Evolutionary conservation across 2,329 filamentous ascomycete species (phyloP).

Genomic region (Aspergillus jensenii): DNA sequence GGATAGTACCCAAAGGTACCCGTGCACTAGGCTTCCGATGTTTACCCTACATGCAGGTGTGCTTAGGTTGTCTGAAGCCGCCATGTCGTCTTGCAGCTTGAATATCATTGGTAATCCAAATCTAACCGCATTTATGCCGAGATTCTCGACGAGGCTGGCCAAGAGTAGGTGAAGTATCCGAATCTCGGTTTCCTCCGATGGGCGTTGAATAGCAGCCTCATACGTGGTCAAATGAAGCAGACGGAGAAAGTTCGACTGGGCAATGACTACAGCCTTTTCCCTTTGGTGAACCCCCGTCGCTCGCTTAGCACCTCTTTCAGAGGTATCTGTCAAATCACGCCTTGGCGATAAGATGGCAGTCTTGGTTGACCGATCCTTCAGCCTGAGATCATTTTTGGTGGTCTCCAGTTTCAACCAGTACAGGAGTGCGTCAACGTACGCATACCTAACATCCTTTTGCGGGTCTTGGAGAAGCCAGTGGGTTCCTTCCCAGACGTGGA

Average conservation of each 20-base stretch:
- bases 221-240: constrained; percentile 86
- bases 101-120: constrained; percentile 86
- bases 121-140: constrained; percentile 79
- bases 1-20: constrained; percentile 79
- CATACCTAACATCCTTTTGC: constrained; percentile 74
- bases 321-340: constrained; percentile 41
- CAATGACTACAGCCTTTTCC: constrained; percentile 57
- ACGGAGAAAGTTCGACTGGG: constrained; percentile 70
- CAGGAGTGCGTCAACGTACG: constrained; percentile 79
- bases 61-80: constrained; percentile 27
- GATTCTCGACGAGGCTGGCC: constrained; percentile 67
- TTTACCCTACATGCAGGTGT: constrained; percentile 69
- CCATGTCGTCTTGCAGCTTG: constrained; percentile 79
- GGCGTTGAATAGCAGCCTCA: constrained; percentile 75
- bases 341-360: constrained; percentile 44
- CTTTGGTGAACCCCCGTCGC: constrained; percentile 61
- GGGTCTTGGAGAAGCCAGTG: constrained; percentile 86
- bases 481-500: constrained; percentile 92
- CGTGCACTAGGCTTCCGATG: constrained; percentile 80
- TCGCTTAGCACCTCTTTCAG: constrained; percentile 53
- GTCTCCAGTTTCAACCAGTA: constrained; percentile 87
- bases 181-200: constrained; percentile 72
- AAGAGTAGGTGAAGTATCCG: constrained; percentile 76
- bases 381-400: constrained; percentile 62
- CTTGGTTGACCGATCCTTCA: constrained; percentile 58